phyloP scores from a whole-genome alignment of 2,329 filamentous ascomycete genomes.

The Verticillium nubilum region DNA sequence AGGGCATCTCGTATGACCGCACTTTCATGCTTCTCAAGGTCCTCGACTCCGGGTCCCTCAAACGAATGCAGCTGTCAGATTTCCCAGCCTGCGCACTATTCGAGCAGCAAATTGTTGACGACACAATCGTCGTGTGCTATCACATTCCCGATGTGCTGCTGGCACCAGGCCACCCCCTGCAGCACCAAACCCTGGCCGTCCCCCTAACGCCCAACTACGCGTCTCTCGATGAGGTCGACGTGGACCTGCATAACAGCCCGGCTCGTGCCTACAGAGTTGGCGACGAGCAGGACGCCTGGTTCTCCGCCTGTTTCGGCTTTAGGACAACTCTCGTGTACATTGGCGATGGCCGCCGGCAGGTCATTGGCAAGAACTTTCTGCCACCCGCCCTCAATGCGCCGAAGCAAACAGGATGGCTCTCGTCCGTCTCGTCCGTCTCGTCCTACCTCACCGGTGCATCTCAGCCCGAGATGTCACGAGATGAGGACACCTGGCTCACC shows the following conservation, averaged over 20 bases:
- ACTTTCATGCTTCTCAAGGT: constrained; percentile 64
- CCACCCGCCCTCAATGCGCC: constrained; percentile 17
- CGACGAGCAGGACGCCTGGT: constrained; percentile 55
- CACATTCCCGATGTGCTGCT: constrained; percentile 30
- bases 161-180: constrained; percentile 28
- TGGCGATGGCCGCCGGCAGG: constrained; percentile 50
- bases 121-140: constrained; percentile 37
- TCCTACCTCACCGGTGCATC: constrained; percentile 22
- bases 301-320: constrained; percentile 61
- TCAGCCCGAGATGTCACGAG: neutral
- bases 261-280: constrained; percentile 61
- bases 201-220: constrained; percentile 48
- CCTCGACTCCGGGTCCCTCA: constrained; percentile 30
- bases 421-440: constrained; percentile 19
- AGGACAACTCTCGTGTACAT: constrained; percentile 58
- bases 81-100: constrained; percentile 61
- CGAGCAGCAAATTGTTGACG: constrained; percentile 43
- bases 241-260: constrained; percentile 55
- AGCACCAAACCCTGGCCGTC: constrained; percentile 40
- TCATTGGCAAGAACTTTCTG: constrained; percentile 52
- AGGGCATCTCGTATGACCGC: constrained; percentile 62
- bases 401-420: constrained; percentile 8
- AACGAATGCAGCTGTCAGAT: constrained; percentile 54
- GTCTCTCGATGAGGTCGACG: constrained; percentile 38
- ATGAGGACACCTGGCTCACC: constrained; percentile 47